These are phyloP conservation scores for Debaryomyces psychrophilus DNA, from an alignment of 1,139 yeast species.

Conservation along the genomic window DNA sequence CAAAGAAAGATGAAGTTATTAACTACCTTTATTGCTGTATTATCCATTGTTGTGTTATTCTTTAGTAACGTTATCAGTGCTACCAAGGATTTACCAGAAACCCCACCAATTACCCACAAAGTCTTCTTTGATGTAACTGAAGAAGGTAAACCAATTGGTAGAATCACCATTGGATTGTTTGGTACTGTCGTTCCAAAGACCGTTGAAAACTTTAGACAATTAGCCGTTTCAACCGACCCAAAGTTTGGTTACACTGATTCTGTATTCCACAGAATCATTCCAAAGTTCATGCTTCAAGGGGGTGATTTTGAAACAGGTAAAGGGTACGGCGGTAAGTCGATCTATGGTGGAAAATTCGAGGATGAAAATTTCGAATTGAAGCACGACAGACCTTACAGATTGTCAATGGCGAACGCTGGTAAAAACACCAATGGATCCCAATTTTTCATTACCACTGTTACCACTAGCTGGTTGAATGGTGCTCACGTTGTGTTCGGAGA, in stretches of 20 bases:
- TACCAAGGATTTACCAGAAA: slow-evolving; percentile 38
- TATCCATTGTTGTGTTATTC: slow-evolving; percentile 24
- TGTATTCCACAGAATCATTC: slow-evolving; percentile 60
- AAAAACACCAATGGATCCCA: slow-evolving; percentile 66
- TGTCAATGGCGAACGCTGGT: slow-evolving; percentile 70
- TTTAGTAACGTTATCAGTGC: slow-evolving; percentile 22
- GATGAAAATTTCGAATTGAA: slow-evolving; percentile 61
- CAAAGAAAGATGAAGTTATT: slow-evolving; percentile 31
- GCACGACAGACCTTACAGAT: slow-evolving; percentile 60
- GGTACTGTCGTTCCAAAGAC: slow-evolving; percentile 68
- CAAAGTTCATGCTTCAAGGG: slow-evolving; percentile 63
- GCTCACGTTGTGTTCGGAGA: slow-evolving; percentile 83
- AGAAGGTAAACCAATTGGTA: slow-evolving; percentile 74
- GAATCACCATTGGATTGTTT: slow-evolving; percentile 68
- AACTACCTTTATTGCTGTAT: slow-evolving; percentile 26
- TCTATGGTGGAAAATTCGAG: slow-evolving; percentile 57
- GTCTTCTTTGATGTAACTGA: slow-evolving; percentile 87
- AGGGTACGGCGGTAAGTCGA: slow-evolving; percentile 64
- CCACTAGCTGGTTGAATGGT: slow-evolving; percentile 67
- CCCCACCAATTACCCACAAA: slow-evolving; percentile 68
- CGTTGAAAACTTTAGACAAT: slow-evolving; percentile 58
- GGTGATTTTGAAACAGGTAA: slow-evolving; percentile 64
- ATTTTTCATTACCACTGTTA: slow-evolving; percentile 65
- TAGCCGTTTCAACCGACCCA: slow-evolving; percentile 64
- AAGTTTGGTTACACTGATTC: slow-evolving; percentile 53